phyloP scores from a whole-genome alignment of 345 rosid species.

The Physaria fendleri region DNA sequence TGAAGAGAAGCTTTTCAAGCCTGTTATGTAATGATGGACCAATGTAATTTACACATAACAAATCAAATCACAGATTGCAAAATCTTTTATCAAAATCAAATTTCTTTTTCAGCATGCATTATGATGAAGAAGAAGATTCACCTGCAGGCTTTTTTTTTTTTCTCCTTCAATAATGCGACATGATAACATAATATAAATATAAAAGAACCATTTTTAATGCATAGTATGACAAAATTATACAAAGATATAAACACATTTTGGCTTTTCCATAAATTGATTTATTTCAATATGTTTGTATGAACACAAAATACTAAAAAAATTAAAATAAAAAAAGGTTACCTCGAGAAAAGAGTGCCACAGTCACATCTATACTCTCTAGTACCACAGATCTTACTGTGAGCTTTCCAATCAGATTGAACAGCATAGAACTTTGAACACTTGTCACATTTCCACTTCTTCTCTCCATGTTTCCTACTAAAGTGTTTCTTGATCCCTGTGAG shows the following conservation, averaged over 20 bases:
- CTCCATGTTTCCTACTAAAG: constrained; percentile 35
- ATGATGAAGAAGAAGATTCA: constrained; percentile 37
- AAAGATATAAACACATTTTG: no score
- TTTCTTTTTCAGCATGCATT: constrained; percentile 36
- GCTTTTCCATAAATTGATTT: no score
- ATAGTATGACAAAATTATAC: no score
- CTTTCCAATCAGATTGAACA: constrained; percentile 38
- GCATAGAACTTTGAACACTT: constrained; percentile 38
- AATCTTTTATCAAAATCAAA: neutral
- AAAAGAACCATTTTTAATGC: constrained; percentile 4
- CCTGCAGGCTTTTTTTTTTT: constrained; percentile 24
- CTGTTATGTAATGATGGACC: constrained; percentile 15
- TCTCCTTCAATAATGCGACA: constrained; percentile 22
- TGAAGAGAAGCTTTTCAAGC: constrained; percentile 15
- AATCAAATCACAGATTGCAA: constrained; percentile 7
- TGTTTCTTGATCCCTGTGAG: constrained; percentile 39
- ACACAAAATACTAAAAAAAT: neutral
- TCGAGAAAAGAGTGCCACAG: constrained; percentile 38
- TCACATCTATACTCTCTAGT: constrained; percentile 38
- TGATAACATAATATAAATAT: constrained; percentile 5
- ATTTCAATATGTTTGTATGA: no score
- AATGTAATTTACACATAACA: constrained; percentile 1
- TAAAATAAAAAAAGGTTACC: constrained; percentile 2
- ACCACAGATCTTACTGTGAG: constrained; percentile 36
- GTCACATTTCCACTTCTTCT: constrained; percentile 39